Conservation (phyloP, 1,284 basidiomycete species). For the Rhodotorula mucilaginosa region DNA sequence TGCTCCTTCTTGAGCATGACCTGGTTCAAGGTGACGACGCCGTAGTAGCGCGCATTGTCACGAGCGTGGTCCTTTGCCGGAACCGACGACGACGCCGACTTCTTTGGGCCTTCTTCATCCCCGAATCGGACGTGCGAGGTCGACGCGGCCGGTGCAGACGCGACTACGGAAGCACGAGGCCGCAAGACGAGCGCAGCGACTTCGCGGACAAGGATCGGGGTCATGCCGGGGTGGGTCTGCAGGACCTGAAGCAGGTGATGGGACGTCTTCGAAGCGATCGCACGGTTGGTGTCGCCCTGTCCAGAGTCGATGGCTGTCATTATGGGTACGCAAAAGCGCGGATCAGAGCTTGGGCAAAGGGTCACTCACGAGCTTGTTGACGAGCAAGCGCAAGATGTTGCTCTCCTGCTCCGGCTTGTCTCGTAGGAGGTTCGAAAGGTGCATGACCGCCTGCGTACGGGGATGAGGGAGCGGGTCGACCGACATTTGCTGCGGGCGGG, state of each 20-base stretch:
- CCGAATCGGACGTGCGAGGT: conserved; percentile 52
- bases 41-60: conserved; percentile 79
- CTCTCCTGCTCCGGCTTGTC: conserved; percentile 97
- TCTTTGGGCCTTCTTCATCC: conserved; percentile 27
- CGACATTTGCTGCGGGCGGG: conserved; percentile 63
- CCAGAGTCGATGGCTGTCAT: neutral
- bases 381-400: conserved; percentile 84
- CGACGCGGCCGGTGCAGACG: conserved; percentile 50
- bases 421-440: conserved; percentile 71
- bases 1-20: conserved; percentile 67
- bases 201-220: conserved; percentile 82
- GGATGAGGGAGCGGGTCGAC: conserved; percentile 86
- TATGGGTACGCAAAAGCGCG: neutral
- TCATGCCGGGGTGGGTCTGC: conserved; percentile 92
- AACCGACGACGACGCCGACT: conserved; percentile 45
- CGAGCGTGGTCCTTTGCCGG: conserved; percentile 52
- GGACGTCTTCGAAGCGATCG: conserved; percentile 84
- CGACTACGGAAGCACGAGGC: conserved; percentile 50
- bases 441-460: conserved; percentile 68
- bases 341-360: neutral
- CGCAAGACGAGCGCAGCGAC: conserved; percentile 75
- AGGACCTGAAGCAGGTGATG: conserved; percentile 85
- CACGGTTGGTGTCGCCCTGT: conserved; percentile 84
- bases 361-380: conserved; percentile 80
- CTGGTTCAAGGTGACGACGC: conserved; percentile 90